phyloP scores from a whole-genome alignment of 176 grass and related monocot genomes.

The Miscanthus lutarioriparius region DNA sequence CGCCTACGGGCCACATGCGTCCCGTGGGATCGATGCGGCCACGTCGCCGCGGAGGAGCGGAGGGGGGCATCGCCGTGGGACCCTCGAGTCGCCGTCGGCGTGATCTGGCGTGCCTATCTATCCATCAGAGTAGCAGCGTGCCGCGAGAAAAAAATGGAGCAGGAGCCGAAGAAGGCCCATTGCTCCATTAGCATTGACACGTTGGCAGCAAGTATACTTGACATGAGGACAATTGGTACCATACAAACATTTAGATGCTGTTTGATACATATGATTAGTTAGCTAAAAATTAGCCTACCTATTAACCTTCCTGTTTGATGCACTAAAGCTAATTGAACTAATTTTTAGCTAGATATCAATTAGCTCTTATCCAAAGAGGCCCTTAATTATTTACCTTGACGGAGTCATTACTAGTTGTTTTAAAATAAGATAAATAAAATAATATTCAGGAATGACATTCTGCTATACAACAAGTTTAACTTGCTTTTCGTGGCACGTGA shows the following conservation, averaged over 20 bases:
- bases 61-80: background rate
- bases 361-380: too few species aligned
- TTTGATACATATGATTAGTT: too few species aligned
- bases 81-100: conserved; percentile 33
- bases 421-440: background rate
- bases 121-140: background rate
- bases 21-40: conserved; percentile 39
- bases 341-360: too few species aligned
- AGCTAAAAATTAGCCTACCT: too few species aligned
- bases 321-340: too few species aligned
- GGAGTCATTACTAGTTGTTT: background rate
- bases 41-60: conserved; percentile 30
- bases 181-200: background rate
- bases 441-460: background rate
- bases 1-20: conserved; percentile 41
- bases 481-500: background rate
- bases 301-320: too few species aligned
- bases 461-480: background rate
- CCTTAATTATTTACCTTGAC: background rate
- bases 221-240: background rate
- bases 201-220: background rate
- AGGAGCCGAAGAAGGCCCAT: background rate
- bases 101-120: conserved; percentile 40
- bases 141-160: background rate
- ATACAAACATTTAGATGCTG: background rate